phyloP scores from a whole-genome alignment of 257 asterid genomes.

The Solanum appendiculatum region DNA sequence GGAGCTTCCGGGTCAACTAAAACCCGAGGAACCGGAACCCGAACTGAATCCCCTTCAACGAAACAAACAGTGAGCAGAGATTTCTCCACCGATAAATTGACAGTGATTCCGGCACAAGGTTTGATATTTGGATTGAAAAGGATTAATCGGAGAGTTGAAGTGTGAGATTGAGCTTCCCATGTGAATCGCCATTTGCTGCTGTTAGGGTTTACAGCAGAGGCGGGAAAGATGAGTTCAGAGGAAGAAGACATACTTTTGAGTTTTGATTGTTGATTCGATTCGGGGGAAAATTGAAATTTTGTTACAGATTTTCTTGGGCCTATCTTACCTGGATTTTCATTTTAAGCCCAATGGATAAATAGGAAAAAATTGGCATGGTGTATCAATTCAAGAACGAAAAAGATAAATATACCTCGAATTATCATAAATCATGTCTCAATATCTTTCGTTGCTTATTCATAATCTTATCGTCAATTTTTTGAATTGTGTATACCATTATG shows the following conservation, averaged over 20 bases:
- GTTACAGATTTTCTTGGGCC: neutral
- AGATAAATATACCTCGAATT: too few relatives aligned
- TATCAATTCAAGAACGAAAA: too few relatives aligned
- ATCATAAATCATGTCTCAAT: too few relatives aligned
- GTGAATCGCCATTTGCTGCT: slow-evolving; percentile 38
- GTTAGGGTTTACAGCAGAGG: slow-evolving; percentile 6
- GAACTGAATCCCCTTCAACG: slow-evolving; percentile 4
- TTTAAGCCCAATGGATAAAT: neutral
- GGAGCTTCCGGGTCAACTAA: slow-evolving; percentile 62
- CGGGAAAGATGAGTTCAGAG: slow-evolving; percentile 10
- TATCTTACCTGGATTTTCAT: neutral
- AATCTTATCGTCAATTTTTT: too few relatives aligned
- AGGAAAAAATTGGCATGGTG: too few relatives aligned
- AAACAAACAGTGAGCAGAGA: slow-evolving; percentile 43
- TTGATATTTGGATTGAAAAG: slow-evolving; percentile 29
- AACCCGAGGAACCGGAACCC: slow-evolving; percentile 59
- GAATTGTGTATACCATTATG: too few relatives aligned
- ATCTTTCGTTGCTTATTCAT: too few relatives aligned
- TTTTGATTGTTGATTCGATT: neutral
- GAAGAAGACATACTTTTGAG: neutral
- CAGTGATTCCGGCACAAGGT: slow-evolving; percentile 38
- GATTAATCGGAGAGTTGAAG: slow-evolving; percentile 42
- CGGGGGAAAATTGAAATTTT: neutral
- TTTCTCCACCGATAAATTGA: slow-evolving; percentile 28
- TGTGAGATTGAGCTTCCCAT: slow-evolving; percentile 72